Conservation (phyloP, 805 yeast species). For the Metschnikowia borealis region DNA sequence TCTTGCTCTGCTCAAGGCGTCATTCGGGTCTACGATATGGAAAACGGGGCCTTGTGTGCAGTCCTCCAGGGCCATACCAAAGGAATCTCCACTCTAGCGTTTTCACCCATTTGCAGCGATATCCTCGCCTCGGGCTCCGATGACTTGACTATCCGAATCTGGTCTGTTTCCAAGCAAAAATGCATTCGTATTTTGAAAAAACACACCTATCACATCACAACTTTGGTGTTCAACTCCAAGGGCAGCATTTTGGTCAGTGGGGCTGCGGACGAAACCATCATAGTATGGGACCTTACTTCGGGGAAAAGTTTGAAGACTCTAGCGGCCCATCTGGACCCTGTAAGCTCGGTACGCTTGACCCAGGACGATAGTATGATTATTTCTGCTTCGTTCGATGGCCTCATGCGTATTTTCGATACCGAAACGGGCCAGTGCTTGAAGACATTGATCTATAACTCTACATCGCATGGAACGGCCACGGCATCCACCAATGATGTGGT, state of each 20-base stretch:
- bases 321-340: slow-evolving; percentile 92
- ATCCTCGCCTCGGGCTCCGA: slow-evolving; percentile 83
- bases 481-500: slow-evolving; percentile 49
- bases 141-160: slow-evolving; percentile 73
- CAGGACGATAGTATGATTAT: slow-evolving; percentile 78
- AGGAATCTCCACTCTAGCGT: slow-evolving; percentile 73
- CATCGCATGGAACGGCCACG: slow-evolving; percentile 56
- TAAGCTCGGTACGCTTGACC: slow-evolving; percentile 68
- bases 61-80: slow-evolving; percentile 54
- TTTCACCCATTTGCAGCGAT: slow-evolving; percentile 66
- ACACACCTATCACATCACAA: slow-evolving; percentile 81
- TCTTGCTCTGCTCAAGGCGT: slow-evolving; percentile 36
- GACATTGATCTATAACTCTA: slow-evolving; percentile 73
- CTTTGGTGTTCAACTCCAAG: slow-evolving; percentile 63
- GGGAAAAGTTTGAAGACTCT: slow-evolving; percentile 73
- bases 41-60: slow-evolving; percentile 15
- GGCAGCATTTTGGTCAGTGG: slow-evolving; percentile 81
- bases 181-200: slow-evolving; percentile 55
- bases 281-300: slow-evolving; percentile 79
- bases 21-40: slow-evolving; percentile 24
- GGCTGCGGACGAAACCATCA: slow-evolving; percentile 84
- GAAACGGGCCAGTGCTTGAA: slow-evolving; percentile 88
- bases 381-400: slow-evolving; percentile 88
- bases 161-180: slow-evolving; percentile 54
- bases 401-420: slow-evolving; percentile 84